phyloP scores from a whole-genome alignment of 2,329 filamentous ascomycete species.

The Diaporthe aspalathi region DNA sequence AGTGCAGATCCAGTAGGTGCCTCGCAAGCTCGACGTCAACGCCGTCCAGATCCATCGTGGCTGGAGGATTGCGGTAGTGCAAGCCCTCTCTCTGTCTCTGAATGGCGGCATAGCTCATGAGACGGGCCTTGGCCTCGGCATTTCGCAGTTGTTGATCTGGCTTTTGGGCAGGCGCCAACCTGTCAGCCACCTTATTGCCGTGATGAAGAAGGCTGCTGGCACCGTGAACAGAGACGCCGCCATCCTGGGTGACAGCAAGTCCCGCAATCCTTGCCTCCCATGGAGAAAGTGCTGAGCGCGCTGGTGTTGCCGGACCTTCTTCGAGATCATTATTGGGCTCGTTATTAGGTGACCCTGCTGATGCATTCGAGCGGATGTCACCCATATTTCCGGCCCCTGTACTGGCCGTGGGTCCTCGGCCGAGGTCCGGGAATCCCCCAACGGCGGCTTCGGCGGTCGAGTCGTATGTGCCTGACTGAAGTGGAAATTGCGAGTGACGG shows the following conservation, averaged over 20 bases:
- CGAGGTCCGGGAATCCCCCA: background rate
- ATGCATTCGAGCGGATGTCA: background rate
- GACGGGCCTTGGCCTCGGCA: slow-evolving; percentile 1
- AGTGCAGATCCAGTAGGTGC: slow-evolving; percentile 1
- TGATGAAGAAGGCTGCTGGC: background rate
- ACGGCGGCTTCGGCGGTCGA: too few relatives aligned
- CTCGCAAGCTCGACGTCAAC: background rate
- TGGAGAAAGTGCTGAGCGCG: background rate
- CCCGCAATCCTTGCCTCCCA: slow-evolving; percentile 3
- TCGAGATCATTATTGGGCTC: background rate
- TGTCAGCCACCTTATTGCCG: background rate
- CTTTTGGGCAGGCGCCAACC: background rate
- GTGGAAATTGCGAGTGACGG: background rate
- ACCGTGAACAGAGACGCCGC: background rate
- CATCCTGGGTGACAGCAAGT: background rate
- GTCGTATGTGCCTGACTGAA: background rate
- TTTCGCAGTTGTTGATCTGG: background rate
- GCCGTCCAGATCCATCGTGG: slow-evolving; percentile 1
- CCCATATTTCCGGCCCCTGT: background rate
- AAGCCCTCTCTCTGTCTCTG: background rate
- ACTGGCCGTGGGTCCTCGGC: background rate
- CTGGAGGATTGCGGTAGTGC: background rate
- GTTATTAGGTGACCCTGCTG: background rate
- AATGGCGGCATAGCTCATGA: background rate
- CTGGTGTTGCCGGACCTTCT: background rate